phyloP scores from a whole-genome alignment of 2,329 filamentous ascomycete species.

The Colletotrichum sp. region DNA sequence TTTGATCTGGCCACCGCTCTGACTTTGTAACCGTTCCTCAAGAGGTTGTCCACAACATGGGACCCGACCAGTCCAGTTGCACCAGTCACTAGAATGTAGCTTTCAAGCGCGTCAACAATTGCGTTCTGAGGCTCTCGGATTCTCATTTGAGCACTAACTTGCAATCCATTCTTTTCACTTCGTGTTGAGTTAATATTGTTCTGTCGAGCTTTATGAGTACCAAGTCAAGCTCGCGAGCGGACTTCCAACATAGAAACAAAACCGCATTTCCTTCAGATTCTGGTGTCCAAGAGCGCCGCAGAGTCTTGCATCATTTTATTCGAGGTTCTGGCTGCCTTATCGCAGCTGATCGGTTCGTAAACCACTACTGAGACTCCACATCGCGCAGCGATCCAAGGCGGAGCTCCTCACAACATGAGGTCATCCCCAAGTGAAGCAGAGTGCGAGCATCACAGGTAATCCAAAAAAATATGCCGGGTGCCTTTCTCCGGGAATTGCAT shows the following conservation, averaged over 20 bases:
- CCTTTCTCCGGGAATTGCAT: not conserved
- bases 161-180: not conserved
- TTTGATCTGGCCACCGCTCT: not conserved
- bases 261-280: not conserved
- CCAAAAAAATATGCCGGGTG: rapidly evolving
- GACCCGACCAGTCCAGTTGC: constrained; percentile 30
- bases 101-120: not conserved
- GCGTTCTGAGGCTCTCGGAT: not conserved
- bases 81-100: constrained; percentile 27
- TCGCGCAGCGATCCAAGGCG: not conserved
- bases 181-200: not conserved
- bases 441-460: not conserved
- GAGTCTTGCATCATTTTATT: not conserved
- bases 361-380: not conserved
- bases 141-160: not conserved
- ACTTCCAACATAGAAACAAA: rapidly evolving
- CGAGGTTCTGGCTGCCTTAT: not conserved
- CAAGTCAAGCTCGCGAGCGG: not conserved
- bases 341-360: not conserved
- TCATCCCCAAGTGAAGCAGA: not conserved
- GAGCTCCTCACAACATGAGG: not conserved
- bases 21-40: not conserved
- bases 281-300: not conserved
- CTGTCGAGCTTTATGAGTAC: not conserved
- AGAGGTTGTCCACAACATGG: not conserved